A percentile compares a stretch with the other conserved stretches of the same genome.
These are phyloP conservation scores for Aspergillus chevalieri DNA, from an alignment of 2,329 filamentous ascomycete species.

Conservation along the genomic window DNA sequence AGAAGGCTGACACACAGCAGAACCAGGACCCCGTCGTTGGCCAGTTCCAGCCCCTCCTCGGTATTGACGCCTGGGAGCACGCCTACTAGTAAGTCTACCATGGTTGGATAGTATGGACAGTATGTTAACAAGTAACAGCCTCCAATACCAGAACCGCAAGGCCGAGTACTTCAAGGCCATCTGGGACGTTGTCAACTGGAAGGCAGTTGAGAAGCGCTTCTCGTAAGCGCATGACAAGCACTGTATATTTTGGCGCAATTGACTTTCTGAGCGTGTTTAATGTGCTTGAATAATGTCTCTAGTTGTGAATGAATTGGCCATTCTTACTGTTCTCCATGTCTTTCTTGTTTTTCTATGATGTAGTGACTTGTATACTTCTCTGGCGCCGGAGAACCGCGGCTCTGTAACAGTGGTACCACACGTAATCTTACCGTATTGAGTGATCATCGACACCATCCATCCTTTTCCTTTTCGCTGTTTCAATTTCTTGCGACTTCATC, in stretches of 20 bases:
- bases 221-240: conserved; percentile 32
- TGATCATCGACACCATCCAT: background rate
- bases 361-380: background rate
- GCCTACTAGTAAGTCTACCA: conserved; percentile 66
- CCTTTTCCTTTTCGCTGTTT: background rate
- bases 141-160: conserved; percentile 96
- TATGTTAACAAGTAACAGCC: conserved; percentile 38
- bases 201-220: conserved; percentile 74
- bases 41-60: conserved; percentile 73
- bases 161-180: conserved; percentile 90
- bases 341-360: background rate
- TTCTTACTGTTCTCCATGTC: background rate
- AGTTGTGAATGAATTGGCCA: background rate
- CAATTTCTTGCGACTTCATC: background rate
- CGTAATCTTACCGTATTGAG: background rate
- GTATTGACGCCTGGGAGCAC: conserved; percentile 94
- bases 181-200: conserved; percentile 97
- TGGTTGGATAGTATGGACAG: background rate
- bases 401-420: background rate
- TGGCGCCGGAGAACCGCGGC: conserved; percentile 1
- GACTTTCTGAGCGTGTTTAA: conserved; percentile 5
- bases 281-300: conserved; percentile 4
- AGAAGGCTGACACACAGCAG: conserved; percentile 17
- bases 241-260: conserved; percentile 8
- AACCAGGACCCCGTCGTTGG: conserved; percentile 89